Conservation (phyloP, 805 yeast species). For the Saccharomycopsis fodiens region DNA sequence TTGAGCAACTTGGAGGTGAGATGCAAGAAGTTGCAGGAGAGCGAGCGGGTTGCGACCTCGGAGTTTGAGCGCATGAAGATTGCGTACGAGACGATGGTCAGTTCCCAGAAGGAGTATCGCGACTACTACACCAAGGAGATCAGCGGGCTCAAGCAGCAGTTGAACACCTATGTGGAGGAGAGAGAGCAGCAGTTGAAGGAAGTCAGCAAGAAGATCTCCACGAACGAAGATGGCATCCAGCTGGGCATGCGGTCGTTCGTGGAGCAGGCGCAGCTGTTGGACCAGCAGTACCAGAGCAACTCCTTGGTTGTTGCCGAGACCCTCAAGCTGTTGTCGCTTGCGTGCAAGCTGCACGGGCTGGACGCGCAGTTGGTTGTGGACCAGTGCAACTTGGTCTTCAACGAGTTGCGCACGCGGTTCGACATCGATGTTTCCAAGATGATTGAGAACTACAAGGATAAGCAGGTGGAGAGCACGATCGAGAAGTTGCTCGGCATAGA, state of each 20-base stretch:
- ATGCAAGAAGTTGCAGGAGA: constrained; percentile 40
- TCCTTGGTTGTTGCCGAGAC: constrained; percentile 37
- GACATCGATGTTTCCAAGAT: constrained; percentile 23
- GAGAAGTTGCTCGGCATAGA: constrained; percentile 10
- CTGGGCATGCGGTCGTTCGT: constrained; percentile 42
- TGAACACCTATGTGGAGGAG: constrained; percentile 32
- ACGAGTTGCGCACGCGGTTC: constrained; percentile 31
- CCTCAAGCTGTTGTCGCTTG: constrained; percentile 36
- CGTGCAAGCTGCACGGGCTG: constrained; percentile 41
- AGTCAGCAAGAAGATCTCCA: constrained; percentile 32
- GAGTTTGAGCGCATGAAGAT: constrained; percentile 51
- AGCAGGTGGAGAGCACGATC: constrained; percentile 16
- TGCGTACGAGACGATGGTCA: constrained; percentile 50
- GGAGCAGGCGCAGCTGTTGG: constrained; percentile 41
- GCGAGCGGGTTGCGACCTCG: constrained; percentile 35
- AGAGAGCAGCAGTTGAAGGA: constrained; percentile 30
- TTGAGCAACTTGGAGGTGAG: constrained; percentile 43
- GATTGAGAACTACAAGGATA: constrained; percentile 29
- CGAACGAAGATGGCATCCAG: constrained; percentile 42
- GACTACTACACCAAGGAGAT: constrained; percentile 40
- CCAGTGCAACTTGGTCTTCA: constrained; percentile 41
- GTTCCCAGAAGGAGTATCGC: constrained; percentile 46
- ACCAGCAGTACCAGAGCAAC: constrained; percentile 39
- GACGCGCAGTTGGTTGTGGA: constrained; percentile 38
- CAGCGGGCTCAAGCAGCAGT: constrained; percentile 29